Evolutionary conservation across 2,329 filamentous ascomycete species (phyloP).

Genomic region (Apiospora rasikravindrae): DNA sequence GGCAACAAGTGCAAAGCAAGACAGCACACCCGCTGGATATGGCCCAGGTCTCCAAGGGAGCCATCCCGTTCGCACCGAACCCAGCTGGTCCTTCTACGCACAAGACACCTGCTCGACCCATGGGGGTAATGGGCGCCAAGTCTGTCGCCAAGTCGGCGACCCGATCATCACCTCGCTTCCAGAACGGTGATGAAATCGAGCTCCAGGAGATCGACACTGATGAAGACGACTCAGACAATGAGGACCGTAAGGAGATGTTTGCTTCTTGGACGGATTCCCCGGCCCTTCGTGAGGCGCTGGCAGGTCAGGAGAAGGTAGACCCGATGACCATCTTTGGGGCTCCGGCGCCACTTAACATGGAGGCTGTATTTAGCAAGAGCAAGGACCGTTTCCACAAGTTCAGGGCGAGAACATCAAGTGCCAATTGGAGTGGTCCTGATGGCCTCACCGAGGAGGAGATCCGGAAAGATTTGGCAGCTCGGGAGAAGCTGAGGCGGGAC

Average conservation of each 20-base stretch:
- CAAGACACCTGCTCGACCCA: conserved; percentile 72
- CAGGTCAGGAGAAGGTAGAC: conserved; percentile 84
- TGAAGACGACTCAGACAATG: conserved; percentile 79
- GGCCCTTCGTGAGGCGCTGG: conserved; percentile 75
- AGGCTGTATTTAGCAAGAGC: conserved; percentile 92
- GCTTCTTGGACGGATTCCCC: conserved; percentile 91
- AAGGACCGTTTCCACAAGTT: conserved; percentile 88
- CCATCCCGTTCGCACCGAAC: conserved; percentile 82
- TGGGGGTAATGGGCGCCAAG: conserved; percentile 52
- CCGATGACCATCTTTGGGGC: conserved; percentile 87
- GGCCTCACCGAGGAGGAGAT: conserved; percentile 77
- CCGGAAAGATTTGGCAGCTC: conserved; percentile 68
- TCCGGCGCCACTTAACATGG: conserved; percentile 87
- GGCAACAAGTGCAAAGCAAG: conserved; percentile 70
- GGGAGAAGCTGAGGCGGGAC: conserved; percentile 71
- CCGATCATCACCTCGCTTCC: conserved; percentile 81
- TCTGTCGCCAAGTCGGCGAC: conserved; percentile 64
- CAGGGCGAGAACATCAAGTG: conserved; percentile 87
- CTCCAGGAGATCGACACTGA: conserved; percentile 96
- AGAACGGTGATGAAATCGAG: conserved; percentile 87
- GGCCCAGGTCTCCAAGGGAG: conserved; percentile 85
- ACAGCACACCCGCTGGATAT: conserved; percentile 77
- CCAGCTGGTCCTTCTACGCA: conserved; percentile 58
- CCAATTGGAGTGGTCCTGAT: conserved; percentile 89
- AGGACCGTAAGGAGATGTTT: conserved; percentile 62